Evolutionary conservation across 2,329 filamentous ascomycete genomes (phyloP), one percentile per base, ranked within the genome.

Genomic region (Didymella glomerata): DNA sequence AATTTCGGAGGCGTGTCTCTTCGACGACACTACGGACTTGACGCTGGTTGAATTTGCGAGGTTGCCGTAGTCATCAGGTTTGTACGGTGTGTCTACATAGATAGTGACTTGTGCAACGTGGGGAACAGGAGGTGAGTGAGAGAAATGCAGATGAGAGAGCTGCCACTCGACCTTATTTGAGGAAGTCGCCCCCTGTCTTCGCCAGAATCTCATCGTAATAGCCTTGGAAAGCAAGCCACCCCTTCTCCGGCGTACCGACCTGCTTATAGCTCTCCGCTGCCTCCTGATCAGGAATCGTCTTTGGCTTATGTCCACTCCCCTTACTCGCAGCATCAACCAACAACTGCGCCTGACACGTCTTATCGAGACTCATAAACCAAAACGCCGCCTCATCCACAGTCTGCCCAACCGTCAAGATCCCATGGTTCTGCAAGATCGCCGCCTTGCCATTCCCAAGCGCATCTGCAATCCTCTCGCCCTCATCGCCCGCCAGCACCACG

Each of bases 131-230:
- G 13, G 30, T 14, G 30, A 14, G 13, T 2, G 30, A 32, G 13
- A 4, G 13, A 32, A 28, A 10, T 6, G 27, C 2, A 28, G 27
- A 10, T 6, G 27, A 28, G 27, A 28, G 27, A 28, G 4, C 27
- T 10, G 27, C 13, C 30, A 16, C 2, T 11, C 6, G 16, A 14
- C 13, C 30, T 32, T 13, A 32, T 5, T 32, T 76, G 62, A 85
- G 69, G 57, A 85, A 85, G 51, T 75, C 77, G 0, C 83, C 83
- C 41, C 78, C 77, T 1, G 81, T 84, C 74, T 80, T 83, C 10
- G 78, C 79, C 36, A 84, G 62, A n/a, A 82, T 75, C 63, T 84
- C 82, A 69, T 85, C 83, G 65, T 83, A 85, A 61, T 85, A 84
- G 11, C 79, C 78, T 64, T 85, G 83, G 56, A 84, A 84, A 3